Percentiles rank a stretch among this genome's conserved stretches.
Conservation (phyloP, 805 yeast species). For the Metahyphopichia silvanorum region DNA sequence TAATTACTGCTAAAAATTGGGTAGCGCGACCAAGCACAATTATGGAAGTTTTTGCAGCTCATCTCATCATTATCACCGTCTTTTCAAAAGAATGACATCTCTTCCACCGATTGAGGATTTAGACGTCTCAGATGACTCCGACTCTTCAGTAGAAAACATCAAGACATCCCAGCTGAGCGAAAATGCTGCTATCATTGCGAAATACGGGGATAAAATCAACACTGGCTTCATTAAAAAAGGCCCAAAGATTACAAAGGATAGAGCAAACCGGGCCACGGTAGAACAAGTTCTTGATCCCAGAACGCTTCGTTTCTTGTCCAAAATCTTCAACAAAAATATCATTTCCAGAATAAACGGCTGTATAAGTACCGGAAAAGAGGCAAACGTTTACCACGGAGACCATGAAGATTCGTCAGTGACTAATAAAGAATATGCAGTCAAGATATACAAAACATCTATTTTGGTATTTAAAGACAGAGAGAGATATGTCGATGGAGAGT, state of each 20-base stretch:
- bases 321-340: conserved; percentile 78
- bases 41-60: too few species aligned
- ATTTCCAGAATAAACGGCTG: conserved; percentile 90
- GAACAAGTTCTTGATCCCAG: conserved; percentile 96
- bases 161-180: too few species aligned
- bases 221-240: conserved; percentile 57
- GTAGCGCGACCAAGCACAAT: too few species aligned
- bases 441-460: conserved; percentile 94
- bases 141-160: too few species aligned
- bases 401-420: conserved; percentile 52
- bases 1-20: too few species aligned
- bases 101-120: too few species aligned
- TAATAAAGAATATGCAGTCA: conserved; percentile 74
- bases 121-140: too few species aligned
- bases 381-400: conserved; percentile 79
- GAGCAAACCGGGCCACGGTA: conserved; percentile 92
- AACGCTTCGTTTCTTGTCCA: conserved; percentile 77
- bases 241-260: conserved; percentile 67
- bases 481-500: conserved; percentile 94
- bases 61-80: too few species aligned
- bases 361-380: conserved; percentile 95
- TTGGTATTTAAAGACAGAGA: conserved; percentile 96
- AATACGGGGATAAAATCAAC: conserved; percentile 62
- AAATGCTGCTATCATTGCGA: conserved; percentile 58
- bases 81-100: too few species aligned